Evolutionary conservation across 768 basidiomycete genomes (phyloP).

Genomic region (Boletus vinaceobasis): DNA sequence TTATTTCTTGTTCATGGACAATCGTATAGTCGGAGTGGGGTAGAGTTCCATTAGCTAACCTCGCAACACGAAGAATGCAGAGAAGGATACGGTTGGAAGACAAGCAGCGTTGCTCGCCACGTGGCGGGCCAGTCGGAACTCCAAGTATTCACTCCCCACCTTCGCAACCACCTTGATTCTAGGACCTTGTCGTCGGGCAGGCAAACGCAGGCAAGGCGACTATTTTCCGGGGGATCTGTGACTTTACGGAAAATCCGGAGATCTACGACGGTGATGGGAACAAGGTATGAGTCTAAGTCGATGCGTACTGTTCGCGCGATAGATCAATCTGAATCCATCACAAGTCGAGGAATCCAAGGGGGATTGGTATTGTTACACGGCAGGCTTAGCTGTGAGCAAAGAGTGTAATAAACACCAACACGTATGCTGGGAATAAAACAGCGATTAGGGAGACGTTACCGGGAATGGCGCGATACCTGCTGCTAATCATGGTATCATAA

Average conservation of each 20-base stretch:
- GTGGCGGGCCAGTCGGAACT: too few species aligned
- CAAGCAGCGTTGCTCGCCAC: too few species aligned
- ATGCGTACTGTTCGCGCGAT: neutral
- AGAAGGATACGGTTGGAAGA: too few species aligned
- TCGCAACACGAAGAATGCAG: too few species aligned
- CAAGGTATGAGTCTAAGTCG: neutral
- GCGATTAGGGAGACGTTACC: neutral
- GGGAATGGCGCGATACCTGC: slow-evolving; percentile 18
- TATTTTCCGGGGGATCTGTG: slow-evolving; percentile 1
- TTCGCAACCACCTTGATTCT: too few species aligned
- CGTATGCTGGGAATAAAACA: neutral
- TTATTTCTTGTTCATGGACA: slow-evolving; percentile 10
- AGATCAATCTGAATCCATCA: slow-evolving; percentile 3
- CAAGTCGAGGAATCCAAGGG: neutral
- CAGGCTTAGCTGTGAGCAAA: neutral
- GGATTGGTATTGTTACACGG: neutral
- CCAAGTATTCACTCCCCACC: too few species aligned
- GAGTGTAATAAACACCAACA: too few species aligned
- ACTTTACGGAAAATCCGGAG: slow-evolving; percentile 2
- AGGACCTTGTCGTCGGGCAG: neutral
- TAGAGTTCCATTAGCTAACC: too few species aligned
- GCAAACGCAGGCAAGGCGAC: slow-evolving; percentile 9
- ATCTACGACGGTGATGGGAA: slow-evolving; percentile 2
- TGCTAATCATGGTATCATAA: slow-evolving; percentile 13
- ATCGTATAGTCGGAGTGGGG: too few species aligned